phyloP scores from a whole-genome alignment of 805 yeast genomes.

The Pichia cabralensis region DNA sequence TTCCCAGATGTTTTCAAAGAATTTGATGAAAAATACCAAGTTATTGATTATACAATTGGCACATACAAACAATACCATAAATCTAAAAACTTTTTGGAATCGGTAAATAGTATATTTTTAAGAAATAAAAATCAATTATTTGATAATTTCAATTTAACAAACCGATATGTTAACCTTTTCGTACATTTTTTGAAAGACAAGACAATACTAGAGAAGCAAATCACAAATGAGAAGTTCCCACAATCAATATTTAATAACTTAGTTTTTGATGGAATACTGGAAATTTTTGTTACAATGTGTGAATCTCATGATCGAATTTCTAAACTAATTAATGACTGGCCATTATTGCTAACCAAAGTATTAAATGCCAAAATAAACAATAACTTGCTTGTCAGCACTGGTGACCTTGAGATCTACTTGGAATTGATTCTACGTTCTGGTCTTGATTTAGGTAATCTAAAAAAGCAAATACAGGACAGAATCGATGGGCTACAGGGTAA shows the following conservation, averaged over 20 bases:
- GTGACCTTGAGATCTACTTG: background rate
- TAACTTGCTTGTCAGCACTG: background rate
- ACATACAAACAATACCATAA: slow-evolving; percentile 9
- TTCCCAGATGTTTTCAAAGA: slow-evolving; percentile 14
- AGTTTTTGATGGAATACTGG: slow-evolving; percentile 1
- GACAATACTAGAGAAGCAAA: background rate
- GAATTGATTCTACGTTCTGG: background rate
- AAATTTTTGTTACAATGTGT: slow-evolving; percentile 14
- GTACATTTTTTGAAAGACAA: slow-evolving; percentile 1
- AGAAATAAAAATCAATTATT: slow-evolving; percentile 11
- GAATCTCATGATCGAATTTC: slow-evolving; percentile 15
- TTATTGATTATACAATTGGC: slow-evolving; percentile 15
- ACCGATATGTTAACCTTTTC: slow-evolving; percentile 2
- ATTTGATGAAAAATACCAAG: slow-evolving; percentile 15
- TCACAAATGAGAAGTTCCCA: background rate
- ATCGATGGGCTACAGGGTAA: background rate
- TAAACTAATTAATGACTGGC: slow-evolving; percentile 20
- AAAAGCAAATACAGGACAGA: background rate
- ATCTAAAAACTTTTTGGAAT: slow-evolving; percentile 18
- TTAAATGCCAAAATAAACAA: background rate
- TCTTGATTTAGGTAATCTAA: background rate
- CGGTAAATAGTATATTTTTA: slow-evolving; percentile 19
- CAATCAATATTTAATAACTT: slow-evolving; percentile 11
- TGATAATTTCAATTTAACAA: slow-evolving; percentile 12
- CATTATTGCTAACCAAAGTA: background rate